These are phyloP conservation scores for Ustilago bromivora DNA, from an alignment of 1,284 basidiomycete genomes.

Conservation along the genomic window DNA sequence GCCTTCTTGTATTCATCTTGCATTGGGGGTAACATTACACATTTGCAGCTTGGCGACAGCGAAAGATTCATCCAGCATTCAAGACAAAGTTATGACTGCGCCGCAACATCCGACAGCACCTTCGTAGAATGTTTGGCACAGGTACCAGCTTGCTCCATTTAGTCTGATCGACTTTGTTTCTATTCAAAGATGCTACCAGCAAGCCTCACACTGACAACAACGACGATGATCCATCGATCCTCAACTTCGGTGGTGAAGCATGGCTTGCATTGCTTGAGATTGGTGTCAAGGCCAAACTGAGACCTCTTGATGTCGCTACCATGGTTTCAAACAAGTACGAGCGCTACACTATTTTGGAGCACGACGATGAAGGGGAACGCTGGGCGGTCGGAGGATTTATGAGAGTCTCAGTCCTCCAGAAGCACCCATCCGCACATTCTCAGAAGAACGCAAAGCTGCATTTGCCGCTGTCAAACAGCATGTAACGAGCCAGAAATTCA, in stretches of 20 bases:
- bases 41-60: not conserved
- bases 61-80: not conserved
- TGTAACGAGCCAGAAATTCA: no score
- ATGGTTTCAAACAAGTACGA: not conserved
- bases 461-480: no score
- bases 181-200: not conserved
- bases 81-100: not conserved
- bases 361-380: not conserved
- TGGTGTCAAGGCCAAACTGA: constrained; percentile 5
- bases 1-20: not conserved
- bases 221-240: constrained; percentile 1
- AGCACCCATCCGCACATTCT: not conserved
- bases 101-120: not conserved
- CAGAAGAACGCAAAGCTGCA: not conserved
- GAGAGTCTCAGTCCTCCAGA: not conserved
- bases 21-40: not conserved
- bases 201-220: not conserved
- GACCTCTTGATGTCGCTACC: not conserved
- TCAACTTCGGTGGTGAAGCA: not conserved
- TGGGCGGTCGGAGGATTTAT: constrained; percentile 1
- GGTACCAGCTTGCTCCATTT: not conserved
- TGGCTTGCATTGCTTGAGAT: not conserved
- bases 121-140: not conserved
- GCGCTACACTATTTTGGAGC: not conserved
- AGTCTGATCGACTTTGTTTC: not conserved